Evolutionary conservation across 352 stramenopile species (phyloP).

Genomic region (Globisporangium radiosum): DNA sequence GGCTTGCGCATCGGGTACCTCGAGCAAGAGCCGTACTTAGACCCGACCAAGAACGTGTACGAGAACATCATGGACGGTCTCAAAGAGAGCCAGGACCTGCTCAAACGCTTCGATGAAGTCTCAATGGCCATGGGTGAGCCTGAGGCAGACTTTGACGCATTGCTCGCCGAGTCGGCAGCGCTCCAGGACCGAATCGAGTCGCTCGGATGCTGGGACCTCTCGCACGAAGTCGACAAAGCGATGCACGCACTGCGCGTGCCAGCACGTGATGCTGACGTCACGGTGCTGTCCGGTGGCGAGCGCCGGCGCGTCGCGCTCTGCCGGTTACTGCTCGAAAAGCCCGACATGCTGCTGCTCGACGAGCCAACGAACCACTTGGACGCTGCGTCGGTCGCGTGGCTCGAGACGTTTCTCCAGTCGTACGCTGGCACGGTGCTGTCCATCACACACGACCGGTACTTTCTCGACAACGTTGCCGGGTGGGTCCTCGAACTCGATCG

Average conservation of each 20-base stretch:
- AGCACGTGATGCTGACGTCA: conserved; percentile 52
- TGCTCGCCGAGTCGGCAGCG: conserved; percentile 81
- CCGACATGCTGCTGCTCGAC: conserved; percentile 95
- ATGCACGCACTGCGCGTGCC: conserved; percentile 78
- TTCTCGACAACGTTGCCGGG: conserved; percentile 96
- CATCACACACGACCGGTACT: conserved; percentile 99
- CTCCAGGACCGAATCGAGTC: conserved; percentile 85
- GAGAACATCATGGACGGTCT: conserved; percentile 89
- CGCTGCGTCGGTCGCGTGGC: conserved; percentile 94
- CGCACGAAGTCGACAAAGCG: conserved; percentile 76
- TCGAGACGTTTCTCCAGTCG: conserved; percentile 95
- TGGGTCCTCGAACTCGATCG: conserved; percentile 98
- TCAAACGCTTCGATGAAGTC: conserved; percentile 80
- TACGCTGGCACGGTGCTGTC: conserved; percentile 96
- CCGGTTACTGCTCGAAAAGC: conserved; percentile 93
- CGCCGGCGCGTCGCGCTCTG: conserved; percentile 94
- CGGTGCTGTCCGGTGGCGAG: conserved; percentile 89
- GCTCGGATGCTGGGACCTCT: conserved; percentile 78
- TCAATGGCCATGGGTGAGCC: conserved; percentile 87
- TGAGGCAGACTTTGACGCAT: conserved; percentile 84
- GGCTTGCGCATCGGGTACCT: conserved; percentile 85
- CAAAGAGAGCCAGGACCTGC: conserved; percentile 74
- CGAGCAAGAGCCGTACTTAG: conserved; percentile 80
- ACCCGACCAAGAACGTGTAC: conserved; percentile 82
- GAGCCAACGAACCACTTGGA: conserved; percentile 99